Evolutionary conservation across 805 yeast species (phyloP).

Genomic region (Candida xiaguanensis): DNA sequence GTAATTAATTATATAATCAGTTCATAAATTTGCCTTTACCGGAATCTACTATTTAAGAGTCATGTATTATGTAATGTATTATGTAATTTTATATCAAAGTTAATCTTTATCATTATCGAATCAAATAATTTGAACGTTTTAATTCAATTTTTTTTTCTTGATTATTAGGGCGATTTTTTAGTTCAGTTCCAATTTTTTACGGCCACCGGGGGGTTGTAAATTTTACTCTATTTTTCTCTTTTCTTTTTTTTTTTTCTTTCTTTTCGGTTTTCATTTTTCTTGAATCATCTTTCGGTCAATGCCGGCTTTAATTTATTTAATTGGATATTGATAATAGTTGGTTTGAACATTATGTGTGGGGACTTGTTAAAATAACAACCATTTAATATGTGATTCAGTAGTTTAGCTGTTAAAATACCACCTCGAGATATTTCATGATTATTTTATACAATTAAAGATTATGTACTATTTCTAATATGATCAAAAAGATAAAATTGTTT

Average conservation of each 20-base stretch:
- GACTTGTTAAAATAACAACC: neutral
- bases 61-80: neutral
- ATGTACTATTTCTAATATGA: neutral
- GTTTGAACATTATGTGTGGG: neutral
- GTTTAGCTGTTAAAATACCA: no score
- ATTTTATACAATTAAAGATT: neutral
- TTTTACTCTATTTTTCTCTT: neutral
- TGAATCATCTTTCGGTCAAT: neutral
- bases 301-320: neutral
- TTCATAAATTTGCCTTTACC: neutral
- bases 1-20: neutral
- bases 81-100: neutral
- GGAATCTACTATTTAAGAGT: neutral
- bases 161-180: no score
- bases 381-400: neutral
- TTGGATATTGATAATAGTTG: neutral
- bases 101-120: constrained; percentile 3
- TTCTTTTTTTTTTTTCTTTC: neutral
- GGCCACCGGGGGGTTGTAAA: no score
- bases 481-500: neutral
- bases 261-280: neutral
- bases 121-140: neutral
- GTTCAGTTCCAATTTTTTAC: no score
- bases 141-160: no score
- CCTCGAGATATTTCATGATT: neutral